Evolutionary conservation across 495 filamentous ascomycete species (phyloP), one percentile per base, ranked within the genome.

Genomic region (Zalerion maritima): DNA sequence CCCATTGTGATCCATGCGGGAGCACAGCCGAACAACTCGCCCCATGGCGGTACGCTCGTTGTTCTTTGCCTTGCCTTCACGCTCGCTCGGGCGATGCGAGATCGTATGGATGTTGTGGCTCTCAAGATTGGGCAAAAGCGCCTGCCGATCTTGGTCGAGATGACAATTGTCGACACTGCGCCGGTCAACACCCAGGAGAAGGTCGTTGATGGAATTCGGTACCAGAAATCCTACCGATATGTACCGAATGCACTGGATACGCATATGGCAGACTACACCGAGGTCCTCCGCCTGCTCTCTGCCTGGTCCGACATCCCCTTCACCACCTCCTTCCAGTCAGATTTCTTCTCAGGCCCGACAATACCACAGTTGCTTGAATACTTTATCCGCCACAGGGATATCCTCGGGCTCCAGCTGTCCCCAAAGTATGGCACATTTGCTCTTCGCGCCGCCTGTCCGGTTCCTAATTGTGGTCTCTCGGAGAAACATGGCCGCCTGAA

Each of bases 111-210:
- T 6, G 17, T 28, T 3, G 16, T 18, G 13, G 26, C 25, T 2
- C 26, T 27, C 10, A 1, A 14, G 3, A 11, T 11, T 3, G 18
- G 18, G n/a, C 6, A 8, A 2, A 31, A 24, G 7, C 15, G 16
- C 14, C 43, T 35, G 6, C 21, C 36, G 10, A 34, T 49, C 20
- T 28, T 31, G 6, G 43, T 45, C n/a, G 31, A 40, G 24, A 35
- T 52, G 13, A 37, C 39, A n/a, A 38, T 41, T 15, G 38, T 51
- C 10, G 47, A 51, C 32, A 51, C 34, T 10, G 40, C 46, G 5
- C 46, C 48, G 10, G 32, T 41, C 10, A 31, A 19, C 7, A 36
- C 34, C 4, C 9, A 42, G 7, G 37, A 34, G 2, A 13, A 27
- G 10, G 20, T 24, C 8, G 21, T 43, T 11, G 24, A 37, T 21